Conservation (phyloP, 1,139 yeast species). For the Pichia sp. region DNA sequence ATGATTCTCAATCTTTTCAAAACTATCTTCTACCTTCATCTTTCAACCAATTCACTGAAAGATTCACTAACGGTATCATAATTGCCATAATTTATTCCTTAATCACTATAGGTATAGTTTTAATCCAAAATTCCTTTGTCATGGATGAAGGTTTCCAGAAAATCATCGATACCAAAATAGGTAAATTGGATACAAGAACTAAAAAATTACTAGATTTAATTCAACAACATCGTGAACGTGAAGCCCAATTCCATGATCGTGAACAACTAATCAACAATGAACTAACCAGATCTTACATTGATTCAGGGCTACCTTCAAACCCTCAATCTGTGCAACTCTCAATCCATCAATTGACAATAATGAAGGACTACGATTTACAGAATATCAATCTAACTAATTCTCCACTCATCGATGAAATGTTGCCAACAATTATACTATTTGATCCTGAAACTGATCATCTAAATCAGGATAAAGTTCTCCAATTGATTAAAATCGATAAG, state of each 20-base stretch:
- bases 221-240: conserved; percentile 4
- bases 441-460: background rate
- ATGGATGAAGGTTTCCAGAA: conserved; percentile 60
- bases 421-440: background rate
- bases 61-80: conserved; percentile 30
- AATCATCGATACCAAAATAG: conserved; percentile 48
- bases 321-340: background rate
- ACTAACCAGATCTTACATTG: background rate
- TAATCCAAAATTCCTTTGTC: conserved; percentile 58
- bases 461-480: background rate
- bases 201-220: conserved; percentile 19
- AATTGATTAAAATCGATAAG: background rate
- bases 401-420: background rate
- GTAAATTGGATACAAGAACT: conserved; percentile 39
- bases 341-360: background rate
- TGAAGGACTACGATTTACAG: background rate
- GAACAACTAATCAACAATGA: background rate
- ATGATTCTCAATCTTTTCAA: conserved; percentile 14
- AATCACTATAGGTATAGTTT: conserved; percentile 13
- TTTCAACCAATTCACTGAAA: background rate
- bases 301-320: background rate
- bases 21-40: conserved; percentile 1
- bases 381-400: background rate
- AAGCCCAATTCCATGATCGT: background rate
- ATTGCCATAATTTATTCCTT: conserved; percentile 28